phyloP scores from a whole-genome alignment of 1,284 basidiomycete genomes.

The Inonotus hispidus region DNA sequence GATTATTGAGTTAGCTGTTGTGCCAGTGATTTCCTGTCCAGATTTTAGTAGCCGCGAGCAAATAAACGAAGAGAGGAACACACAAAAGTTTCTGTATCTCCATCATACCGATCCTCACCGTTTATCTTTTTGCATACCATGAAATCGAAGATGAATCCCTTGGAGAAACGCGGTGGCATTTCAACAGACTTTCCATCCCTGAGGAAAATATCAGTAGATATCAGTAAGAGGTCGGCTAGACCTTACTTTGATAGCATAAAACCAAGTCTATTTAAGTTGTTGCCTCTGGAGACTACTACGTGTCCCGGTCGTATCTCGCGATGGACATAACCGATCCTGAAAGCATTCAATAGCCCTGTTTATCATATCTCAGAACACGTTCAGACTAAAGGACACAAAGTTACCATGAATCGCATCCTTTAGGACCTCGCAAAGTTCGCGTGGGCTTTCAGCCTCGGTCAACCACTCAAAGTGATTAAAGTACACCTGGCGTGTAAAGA shows the following conservation, averaged over 20 bases:
- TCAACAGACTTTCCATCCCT: slow-evolving; percentile 9
- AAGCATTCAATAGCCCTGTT: slow-evolving; percentile 2
- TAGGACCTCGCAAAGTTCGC: background rate
- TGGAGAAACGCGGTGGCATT: background rate
- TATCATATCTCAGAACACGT: background rate
- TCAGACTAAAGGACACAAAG: background rate
- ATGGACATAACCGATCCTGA: slow-evolving; percentile 8
- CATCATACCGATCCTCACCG: background rate
- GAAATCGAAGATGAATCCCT: slow-evolving; percentile 1
- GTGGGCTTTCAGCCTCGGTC: background rate
- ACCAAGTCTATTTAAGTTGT: background rate
- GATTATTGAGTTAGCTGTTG: background rate
- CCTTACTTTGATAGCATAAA: slow-evolving; percentile 7
- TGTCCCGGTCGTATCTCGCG: background rate
- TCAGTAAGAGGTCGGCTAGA: background rate
- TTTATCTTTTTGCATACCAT: background rate
- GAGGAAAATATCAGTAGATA: background rate
- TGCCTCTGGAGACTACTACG: background rate
- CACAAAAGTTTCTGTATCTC: slow-evolving; percentile 2
- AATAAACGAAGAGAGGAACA: background rate
- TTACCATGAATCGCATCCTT: slow-evolving; percentile 6
- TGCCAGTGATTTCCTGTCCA: background rate
- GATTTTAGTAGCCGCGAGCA: background rate
- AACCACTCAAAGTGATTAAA: background rate
- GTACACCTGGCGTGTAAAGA: background rate